Evolutionary conservation across 371 early-diverging fungal species (phyloP).

Genomic region (Phascolomyces articulosus): DNA sequence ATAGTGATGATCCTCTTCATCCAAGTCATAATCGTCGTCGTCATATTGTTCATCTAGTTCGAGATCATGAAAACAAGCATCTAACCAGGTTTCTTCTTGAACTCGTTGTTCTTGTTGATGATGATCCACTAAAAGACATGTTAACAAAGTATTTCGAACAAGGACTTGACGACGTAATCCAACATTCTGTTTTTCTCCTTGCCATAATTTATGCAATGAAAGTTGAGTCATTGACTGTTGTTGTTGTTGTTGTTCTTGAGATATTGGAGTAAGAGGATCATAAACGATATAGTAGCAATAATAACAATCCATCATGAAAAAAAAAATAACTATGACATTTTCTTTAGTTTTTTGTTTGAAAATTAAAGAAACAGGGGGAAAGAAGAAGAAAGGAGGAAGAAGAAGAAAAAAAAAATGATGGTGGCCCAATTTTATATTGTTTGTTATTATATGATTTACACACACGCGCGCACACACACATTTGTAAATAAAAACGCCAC

Average conservation of each 20-base stretch:
- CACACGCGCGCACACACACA: too few relatives aligned
- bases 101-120: conserved; percentile 17
- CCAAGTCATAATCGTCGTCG: too few relatives aligned
- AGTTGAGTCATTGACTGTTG: conserved; percentile 24
- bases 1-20: too few relatives aligned
- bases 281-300: conserved; percentile 2
- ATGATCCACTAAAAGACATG: conserved; percentile 16
- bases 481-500: too few relatives aligned
- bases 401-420: too few relatives aligned
- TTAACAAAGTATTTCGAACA: conserved; percentile 33
- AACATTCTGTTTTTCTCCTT: conserved; percentile 17
- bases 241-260: neutral
- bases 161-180: conserved; percentile 35
- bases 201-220: conserved; percentile 36
- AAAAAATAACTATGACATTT: neutral
- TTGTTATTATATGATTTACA: too few relatives aligned
- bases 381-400: conserved; percentile 4
- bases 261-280: neutral
- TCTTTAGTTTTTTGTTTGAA: neutral
- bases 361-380: neutral
- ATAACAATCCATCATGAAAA: neutral
- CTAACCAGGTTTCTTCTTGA: conserved; percentile 41
- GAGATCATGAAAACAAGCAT: conserved; percentile 5
- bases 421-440: too few relatives aligned
- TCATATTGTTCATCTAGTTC: conserved; percentile 1